Evolutionary conservation across 2,329 filamentous ascomycete species (phyloP).

Genomic region (Xylariaceae sp.): DNA sequence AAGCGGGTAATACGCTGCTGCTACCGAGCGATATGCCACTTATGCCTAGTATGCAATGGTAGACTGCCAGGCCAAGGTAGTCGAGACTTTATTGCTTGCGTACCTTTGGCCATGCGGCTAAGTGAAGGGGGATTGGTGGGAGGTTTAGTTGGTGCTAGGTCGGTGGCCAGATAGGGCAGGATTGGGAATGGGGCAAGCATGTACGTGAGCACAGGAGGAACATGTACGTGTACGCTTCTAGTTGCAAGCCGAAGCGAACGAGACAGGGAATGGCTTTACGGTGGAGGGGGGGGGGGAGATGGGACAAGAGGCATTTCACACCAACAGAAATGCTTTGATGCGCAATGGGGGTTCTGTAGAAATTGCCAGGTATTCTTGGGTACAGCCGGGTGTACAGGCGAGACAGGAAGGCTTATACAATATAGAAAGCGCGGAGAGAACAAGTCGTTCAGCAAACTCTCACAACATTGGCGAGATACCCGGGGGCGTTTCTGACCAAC

Average conservation of each 20-base stretch:
- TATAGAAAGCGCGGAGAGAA: too few species aligned
- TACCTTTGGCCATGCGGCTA: slow-evolving; percentile 26
- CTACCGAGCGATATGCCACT: slow-evolving; percentile 31
- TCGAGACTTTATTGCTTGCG: slow-evolving; percentile 32
- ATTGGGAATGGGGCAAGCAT: slow-evolving; percentile 17
- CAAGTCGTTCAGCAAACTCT: too few species aligned
- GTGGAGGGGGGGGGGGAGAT: slow-evolving; percentile 11
- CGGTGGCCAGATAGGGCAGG: slow-evolving; percentile 20
- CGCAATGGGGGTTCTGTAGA: too few species aligned
- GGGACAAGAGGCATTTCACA: slow-evolving; percentile 17
- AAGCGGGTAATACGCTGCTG: slow-evolving; percentile 27
- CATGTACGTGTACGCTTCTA: slow-evolving; percentile 23
- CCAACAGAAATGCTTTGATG: slow-evolving; percentile 2
- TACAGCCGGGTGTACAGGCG: too few species aligned
- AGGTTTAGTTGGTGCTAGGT: slow-evolving; percentile 21
- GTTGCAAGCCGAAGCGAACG: slow-evolving; percentile 12
- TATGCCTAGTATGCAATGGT: slow-evolving; percentile 21
- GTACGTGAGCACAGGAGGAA: slow-evolving; percentile 21
- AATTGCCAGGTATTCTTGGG: too few species aligned
- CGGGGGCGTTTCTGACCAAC: slow-evolving; percentile 1
- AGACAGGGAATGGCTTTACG: slow-evolving; percentile 1
- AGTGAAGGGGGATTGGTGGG: slow-evolving; percentile 26
- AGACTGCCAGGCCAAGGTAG: slow-evolving; percentile 24
- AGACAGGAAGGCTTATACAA: too few species aligned
- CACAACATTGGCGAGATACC: slow-evolving; percentile 2